Evolutionary conservation across 129 eudicot genomes (phyloP), one percentile per base, ranked within the genome.

Genomic region (Heracleum sosnowskyi): DNA sequence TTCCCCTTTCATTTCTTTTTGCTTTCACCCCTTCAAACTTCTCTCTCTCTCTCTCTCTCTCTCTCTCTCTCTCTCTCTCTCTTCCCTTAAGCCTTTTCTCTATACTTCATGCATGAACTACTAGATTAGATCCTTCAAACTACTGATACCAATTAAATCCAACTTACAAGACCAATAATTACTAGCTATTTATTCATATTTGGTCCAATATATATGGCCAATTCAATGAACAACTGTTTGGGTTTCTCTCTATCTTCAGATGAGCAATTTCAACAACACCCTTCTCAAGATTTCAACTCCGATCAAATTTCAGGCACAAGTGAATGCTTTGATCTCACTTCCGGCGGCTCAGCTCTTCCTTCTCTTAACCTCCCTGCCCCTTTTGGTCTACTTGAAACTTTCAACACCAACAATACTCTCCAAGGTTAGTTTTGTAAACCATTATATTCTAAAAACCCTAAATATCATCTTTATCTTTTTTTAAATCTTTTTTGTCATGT

Each of bases 181-280:
- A 57, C 33, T 7, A 57, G 66, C 28, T 57, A 57, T 57, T 20
- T 57, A 55, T 55, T 1, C 26, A 22, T 55, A 24, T 5, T 18
- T 55, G 24, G 64, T 46, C 53, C 10, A n/a, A 55, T 22, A 55
- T 79, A 47, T 41, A 83, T 80, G 83, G 86, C 86, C 10, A 79
- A 73, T 44, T 44, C 83, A 69, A 88, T 90, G 89, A 91, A 91
- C 76, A 92, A 92, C 78, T 93, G 98, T 92, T 81, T 93, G 55
- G 98, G 96, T 8, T 93, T 93, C 83, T 91, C 98, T 55, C 89
- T 91, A 28, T 85, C 96, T 35, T 88, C 71, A 13, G 37, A 64
- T 64, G 37, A 64, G 31, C 39, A 64, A 0, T 64, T 11, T 31
- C 71, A 29, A 1, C 71, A n/a, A 24, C 64, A 55, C 31, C 31